Evolutionary conservation across 139 green algal species (phyloP), one percentile per base, ranked within the genome.

Genomic region (Micractinium conductrix): DNA sequence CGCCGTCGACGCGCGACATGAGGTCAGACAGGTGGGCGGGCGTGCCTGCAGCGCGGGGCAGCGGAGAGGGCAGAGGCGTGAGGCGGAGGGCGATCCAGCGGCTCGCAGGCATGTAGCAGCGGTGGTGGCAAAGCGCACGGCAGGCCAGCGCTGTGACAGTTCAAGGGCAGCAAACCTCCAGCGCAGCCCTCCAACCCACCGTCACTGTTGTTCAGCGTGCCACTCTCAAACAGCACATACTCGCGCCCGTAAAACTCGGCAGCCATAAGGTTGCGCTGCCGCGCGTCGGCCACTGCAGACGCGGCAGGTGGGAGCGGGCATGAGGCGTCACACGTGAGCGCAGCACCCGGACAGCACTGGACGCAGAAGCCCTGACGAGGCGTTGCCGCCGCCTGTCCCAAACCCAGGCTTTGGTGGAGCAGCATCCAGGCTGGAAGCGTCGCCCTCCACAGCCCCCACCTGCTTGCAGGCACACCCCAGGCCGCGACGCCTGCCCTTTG

Each of bases 181-280:
- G n/a, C n/a, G n/a, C n/a, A n/a, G n/a, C n/a, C n/a, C n/a, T n/a
- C n/a, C 53, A 42, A 24, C 76, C 9, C 58, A 82, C 76, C 76
- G 38, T 82, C 45, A 6, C 58, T 71, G 42, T 87, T 84, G 65
- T 88, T 84, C 58, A 85, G 62, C 38, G 58, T 70, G 4, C 93
- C 80, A 43, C 90, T 87, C 63, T 86, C 88, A 81, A 98, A 95
- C 38, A 98, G 85, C 16, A 85, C 81, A 67, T 92, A 96, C 87
- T 98, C 95, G 43, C 89, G 91, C 48, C 80, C 80, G 9, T 85
- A 85, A 22, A 85, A 85, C 67, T 85, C 80, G 22, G 94, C 90
- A 28, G 93, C 93, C 89, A 97, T 87, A 19, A 86, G 79, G 79
- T 95, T 95, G 67, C 91, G 89, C 83, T 92, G 88, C 48, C 80